A percentile compares a stretch with the other conserved stretches of the same genome.
phyloP scores from a whole-genome alignment of 2,329 filamentous ascomycete genomes.

The Zymoseptoria passerinii region DNA sequence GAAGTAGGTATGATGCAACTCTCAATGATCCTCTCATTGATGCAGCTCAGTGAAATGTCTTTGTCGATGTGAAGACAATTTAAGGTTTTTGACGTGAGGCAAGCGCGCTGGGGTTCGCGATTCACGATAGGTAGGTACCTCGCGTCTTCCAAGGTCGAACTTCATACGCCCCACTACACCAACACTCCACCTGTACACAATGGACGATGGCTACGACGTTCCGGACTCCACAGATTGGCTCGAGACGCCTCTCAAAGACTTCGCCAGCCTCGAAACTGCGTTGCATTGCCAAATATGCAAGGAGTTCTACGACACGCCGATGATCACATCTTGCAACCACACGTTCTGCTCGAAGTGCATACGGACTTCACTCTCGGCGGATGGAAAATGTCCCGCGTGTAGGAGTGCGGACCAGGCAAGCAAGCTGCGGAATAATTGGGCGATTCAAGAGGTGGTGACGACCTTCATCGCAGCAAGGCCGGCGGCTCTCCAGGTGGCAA shows the following conservation, averaged over 20 bases:
- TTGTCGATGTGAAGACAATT: background rate
- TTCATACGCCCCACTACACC: conserved; percentile 19
- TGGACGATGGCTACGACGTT: conserved; percentile 36
- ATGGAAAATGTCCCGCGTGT: conserved; percentile 84
- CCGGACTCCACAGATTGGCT: conserved; percentile 83
- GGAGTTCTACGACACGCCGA: conserved; percentile 89
- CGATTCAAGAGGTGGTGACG: conserved; percentile 74
- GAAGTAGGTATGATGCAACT: too few species aligned
- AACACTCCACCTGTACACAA: conserved; percentile 4
- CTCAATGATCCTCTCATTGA: too few species aligned
- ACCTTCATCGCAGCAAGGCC: conserved; percentile 62
- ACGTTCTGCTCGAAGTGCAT: conserved; percentile 98
- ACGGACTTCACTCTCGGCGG: conserved; percentile 69
- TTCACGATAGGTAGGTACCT: too few species aligned
- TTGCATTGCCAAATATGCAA: conserved; percentile 96
- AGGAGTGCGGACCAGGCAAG: conserved; percentile 70
- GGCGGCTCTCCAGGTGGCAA: conserved; percentile 56
- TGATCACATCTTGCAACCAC: conserved; percentile 89
- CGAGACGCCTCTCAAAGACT: conserved; percentile 55
- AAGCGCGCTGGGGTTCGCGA: background rate
- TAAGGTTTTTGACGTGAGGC: background rate
- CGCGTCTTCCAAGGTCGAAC: background rate
- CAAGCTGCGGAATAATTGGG: conserved; percentile 76
- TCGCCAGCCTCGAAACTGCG: conserved; percentile 69
- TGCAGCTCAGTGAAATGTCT: too few species aligned